Evolutionary conservation across 2,329 filamentous ascomycete species (phyloP), one percentile per base, ranked within the genome.

Genomic region (Talaromyces sp.): DNA sequence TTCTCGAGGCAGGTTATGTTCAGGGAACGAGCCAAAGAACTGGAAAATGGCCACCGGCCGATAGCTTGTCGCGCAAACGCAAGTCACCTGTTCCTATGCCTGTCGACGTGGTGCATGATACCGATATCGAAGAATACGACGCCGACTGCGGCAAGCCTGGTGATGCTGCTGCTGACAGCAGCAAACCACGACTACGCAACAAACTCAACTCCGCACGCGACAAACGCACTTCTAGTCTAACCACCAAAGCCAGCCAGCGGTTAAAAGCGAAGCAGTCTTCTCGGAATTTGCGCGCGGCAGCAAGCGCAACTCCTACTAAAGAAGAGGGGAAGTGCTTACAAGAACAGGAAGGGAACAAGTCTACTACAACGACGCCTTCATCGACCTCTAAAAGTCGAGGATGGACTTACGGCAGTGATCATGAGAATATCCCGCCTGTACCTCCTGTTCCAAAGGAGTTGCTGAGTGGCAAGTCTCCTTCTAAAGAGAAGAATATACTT

Each of bases 391-490:
- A 52, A 52, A 61, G 58, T 4, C 54, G 35, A 22, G 62, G 47
- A 43, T 59, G 62, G 49, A 62, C 19, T 25, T 33, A 62, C 52
- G 64, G 61, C 6, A 31, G 68, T 11, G 68, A 65, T 9, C 71
- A 75, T 35, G 71, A 74, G 17, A 73, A 77, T 56, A 75, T 80
- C 59, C 78, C 78, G 2, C 78, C 78, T 15, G 77, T 80, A 1
- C 78, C 78, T 17, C 77, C 77, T 2, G 67, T 80, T 0, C 78
- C 78, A 0, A 74, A 76, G 33, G 73, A 77, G 19, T 68, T 66
- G 11, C 41, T 66, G 33, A 17, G 27, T 27, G 15, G 37, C 8
- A 71, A 64, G 50, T 70, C 72, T 35, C 68, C 70, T 15, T 69
- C 63, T n/a, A 73, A 69, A 63, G 71, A 63, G 52, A 62, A 64